Base-by-base conservation (phyloP, 192 early-diverging fungal species). In the Allomyces javanicus region DNA sequence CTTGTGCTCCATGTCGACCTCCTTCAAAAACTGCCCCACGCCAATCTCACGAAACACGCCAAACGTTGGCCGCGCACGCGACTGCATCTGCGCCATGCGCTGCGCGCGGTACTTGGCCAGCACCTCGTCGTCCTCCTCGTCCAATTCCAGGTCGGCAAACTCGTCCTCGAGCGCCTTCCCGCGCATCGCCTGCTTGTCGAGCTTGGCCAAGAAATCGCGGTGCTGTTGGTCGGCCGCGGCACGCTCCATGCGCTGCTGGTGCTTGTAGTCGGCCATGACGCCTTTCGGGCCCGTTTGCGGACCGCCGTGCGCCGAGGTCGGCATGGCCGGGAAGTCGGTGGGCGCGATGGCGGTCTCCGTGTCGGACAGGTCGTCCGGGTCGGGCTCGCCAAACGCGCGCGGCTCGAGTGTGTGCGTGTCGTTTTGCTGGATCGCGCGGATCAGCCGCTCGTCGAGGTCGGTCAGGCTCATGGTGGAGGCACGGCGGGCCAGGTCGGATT, bases 211-310 rank as follows among this genome's bases (percentile, higher is more conserved):
- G 19, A 66, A 25, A 19, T 25, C n/a, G 9, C 25, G 25, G 25
- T 43, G 24, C 25, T 66, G 12, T 19, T 66, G 25, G 45, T 66
- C 65, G 22, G 24, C 24, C 25, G 45, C 45, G 24, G 25, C 1
- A 7, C 25, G 25, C 45, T 25, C 61, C 26, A 25, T 21, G 25
- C 33, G 45, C 25, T 66, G 65, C 45, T 25, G 24, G 21, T 61
- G 33, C 25, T 43, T 25, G 61, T 66, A 66, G 61, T 66, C 65
- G 26, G 65, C 65, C 25, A 66, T 25, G 33, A 66, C 65, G 21
- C 65, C 65, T 14, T 66, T 66, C 2, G 65, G 65, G 19, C 65
- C 65, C 19, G 65, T 66, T 45, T 45, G 45, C 19, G 65, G 45
- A 9, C 65, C 65, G 25, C 65, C 65, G 50, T 58, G 50, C 17